Base-by-base conservation (phyloP, 495 filamentous ascomycete species). In the Ramalina intermedia region DNA sequence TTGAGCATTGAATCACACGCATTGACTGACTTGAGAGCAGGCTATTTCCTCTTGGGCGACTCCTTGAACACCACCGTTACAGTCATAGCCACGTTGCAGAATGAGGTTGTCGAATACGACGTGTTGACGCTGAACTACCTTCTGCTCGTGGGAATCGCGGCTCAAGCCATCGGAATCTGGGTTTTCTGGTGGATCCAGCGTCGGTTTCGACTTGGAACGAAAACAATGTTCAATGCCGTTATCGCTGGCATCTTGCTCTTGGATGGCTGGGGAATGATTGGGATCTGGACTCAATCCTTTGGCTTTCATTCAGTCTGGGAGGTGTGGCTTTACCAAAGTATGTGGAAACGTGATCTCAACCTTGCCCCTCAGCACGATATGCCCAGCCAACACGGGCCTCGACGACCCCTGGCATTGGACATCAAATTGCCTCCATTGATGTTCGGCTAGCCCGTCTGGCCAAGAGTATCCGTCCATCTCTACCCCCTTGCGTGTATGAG, bases 31-130 rank as follows among this genome's bases (percentile, higher is more conserved):
- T 36, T 29, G n/a, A 23, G 33, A 9, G 12, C 37, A 73, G 70
- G 77, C 6, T 82, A 81, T 57, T 81, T 81, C 63, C 63, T 81
- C 20, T 69, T 82, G 13, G 77, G 75, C 37, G 79, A 82, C 58
- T 77, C 72, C 3, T 63, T 81, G 23, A 79, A 80, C 53, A 82
- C 79, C 1, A 81, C 78, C 12, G 76, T 81, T n/a, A 80, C 78
- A 2, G 77, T 82, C 35, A 76, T 82, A 41, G 65, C 64, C 1
- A 83, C 77, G 0, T 55, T 81, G 18, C 79, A 83, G 55, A 83
- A 81, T 52, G 64, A 58, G 24, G 70, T 82, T 21, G 74, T 80
- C 5, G 64, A 69, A 9, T 82, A 81, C 54, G 76, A 79, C 51
- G 76, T 77, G 2, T 57, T 81, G 17, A 61, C 75, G 33, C 55